Percentiles rank a stretch among this genome's conserved stretches.
These are phyloP conservation scores for Fraxinus cuspidata DNA, from an alignment of 257 asterid genomes.

Conservation along the genomic window DNA sequence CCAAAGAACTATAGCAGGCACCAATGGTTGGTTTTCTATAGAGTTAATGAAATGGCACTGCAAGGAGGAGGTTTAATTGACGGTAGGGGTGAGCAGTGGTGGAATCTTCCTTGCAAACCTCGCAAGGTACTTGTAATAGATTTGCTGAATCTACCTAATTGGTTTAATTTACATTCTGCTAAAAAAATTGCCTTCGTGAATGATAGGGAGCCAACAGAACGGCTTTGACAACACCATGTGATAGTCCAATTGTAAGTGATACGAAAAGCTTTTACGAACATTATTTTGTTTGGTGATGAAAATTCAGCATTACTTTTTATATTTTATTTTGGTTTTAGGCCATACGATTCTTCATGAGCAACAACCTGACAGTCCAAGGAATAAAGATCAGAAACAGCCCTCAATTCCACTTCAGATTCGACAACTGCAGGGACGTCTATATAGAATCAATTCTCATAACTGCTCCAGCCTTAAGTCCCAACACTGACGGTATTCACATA, in stretches of 20 bases:
- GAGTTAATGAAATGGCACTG: conserved; percentile 45
- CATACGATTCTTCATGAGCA: conserved; percentile 67
- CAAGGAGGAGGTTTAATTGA: conserved; percentile 59
- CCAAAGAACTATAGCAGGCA: conserved; percentile 45
- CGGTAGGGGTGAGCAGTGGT: conserved; percentile 61
- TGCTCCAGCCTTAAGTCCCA: conserved; percentile 62
- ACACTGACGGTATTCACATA: conserved; percentile 68
- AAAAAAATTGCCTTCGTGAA: conserved; percentile 6
- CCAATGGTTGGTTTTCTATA: conserved; percentile 67
- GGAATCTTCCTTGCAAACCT: conserved; percentile 72
- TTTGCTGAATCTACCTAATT: background rate
- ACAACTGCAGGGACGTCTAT: conserved; percentile 53
- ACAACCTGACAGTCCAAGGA: conserved; percentile 57
- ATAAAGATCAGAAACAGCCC: conserved; percentile 54
- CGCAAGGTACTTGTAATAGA: conserved; percentile 44
- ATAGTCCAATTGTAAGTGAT: conserved; percentile 65
- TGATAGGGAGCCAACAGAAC: conserved; percentile 50
- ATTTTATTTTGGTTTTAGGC: conserved; percentile 36
- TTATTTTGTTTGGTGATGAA: background rate
- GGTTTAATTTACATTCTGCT: conserved; percentile 5
- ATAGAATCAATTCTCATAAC: conserved; percentile 49
- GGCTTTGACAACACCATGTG: conserved; percentile 51
- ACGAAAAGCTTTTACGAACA: background rate
- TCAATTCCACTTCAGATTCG: conserved; percentile 63
- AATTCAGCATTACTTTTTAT: background rate